Conservation (phyloP, 2,329 filamentous ascomycete genomes). For the Rosellinia necatrix region DNA sequence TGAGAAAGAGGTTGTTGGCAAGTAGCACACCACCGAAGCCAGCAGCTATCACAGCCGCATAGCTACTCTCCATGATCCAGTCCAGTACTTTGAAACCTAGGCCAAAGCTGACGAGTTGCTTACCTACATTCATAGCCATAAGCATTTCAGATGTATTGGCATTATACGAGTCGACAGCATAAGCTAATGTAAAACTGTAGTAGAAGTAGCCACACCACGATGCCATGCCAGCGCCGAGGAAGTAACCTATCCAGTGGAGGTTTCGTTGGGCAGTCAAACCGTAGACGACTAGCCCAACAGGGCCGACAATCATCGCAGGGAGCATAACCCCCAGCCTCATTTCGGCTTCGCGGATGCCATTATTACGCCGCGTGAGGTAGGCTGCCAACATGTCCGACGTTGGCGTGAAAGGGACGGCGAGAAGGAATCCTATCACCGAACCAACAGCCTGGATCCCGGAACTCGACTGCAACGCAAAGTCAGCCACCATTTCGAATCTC, state of each 20-base stretch:
- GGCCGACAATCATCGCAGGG: slow-evolving; percentile 42
- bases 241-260: slow-evolving; percentile 53
- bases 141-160: slow-evolving; percentile 66
- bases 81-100: slow-evolving; percentile 55
- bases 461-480: slow-evolving; percentile 30
- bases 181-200: slow-evolving; percentile 63
- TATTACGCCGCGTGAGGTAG: slow-evolving; percentile 45
- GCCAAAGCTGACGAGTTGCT: slow-evolving; percentile 60
- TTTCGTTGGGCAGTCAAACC: slow-evolving; percentile 44
- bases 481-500: background rate
- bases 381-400: slow-evolving; percentile 46
- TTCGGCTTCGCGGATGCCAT: slow-evolving; percentile 50
- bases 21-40: slow-evolving; percentile 55
- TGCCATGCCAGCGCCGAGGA: slow-evolving; percentile 53
- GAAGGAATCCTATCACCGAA: slow-evolving; percentile 44
- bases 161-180: slow-evolving; percentile 63
- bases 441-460: slow-evolving; percentile 41
- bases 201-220: slow-evolving; percentile 58
- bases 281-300: slow-evolving; percentile 46
- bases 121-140: slow-evolving; percentile 62
- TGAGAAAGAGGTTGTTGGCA: slow-evolving; percentile 52
- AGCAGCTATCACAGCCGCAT: slow-evolving; percentile 55
- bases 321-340: slow-evolving; percentile 47
- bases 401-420: slow-evolving; percentile 44
- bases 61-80: slow-evolving; percentile 55